Evolutionary conservation across 306 rosid species (phyloP), one percentile per base, ranked within the genome.

Genomic region (Arachis stenosperma): DNA sequence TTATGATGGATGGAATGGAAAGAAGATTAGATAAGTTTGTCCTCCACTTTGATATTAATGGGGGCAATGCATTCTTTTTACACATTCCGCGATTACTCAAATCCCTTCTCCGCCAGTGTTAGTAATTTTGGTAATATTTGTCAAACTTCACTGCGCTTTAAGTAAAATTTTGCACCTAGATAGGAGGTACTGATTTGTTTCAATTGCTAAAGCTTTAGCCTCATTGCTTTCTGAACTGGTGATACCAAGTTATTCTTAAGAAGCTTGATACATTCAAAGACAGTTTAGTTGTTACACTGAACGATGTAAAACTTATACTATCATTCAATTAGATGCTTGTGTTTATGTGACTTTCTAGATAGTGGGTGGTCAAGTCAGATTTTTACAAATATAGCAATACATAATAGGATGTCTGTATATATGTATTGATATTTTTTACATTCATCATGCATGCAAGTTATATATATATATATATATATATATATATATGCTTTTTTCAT

Each of bases 141-240:
- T 6, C 12, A 69, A 69, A 53, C 74, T 54, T 40, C 9, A 2
- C 29, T 29, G 10, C 27, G 17, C 37, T 60, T 11, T 5, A 9
- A 17, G 9, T 69, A 29, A 40, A 13, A 7, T 48, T 50, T 3
- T 56, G 52, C 1, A 69, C 22, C 5, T 39, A 15, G 41, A 40
- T 42, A 42, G 46, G 0, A 42, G 46, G 46, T 42, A 42, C 46
- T 9, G 51, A 11, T 8, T 46, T 43, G 48, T 43, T 43, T 6
- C 9, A 43, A 9, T 46, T 46, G 48, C 37, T 59, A 58, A 11
- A 75, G 55, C 67, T 56, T 54, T 8, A 48, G 27, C 39, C 5
- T 9, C 4, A 58, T 59, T 73, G 33, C n/a, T 11, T 65, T 42
- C 7, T 59, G 57, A 39, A n/a, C 8, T 68, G 58, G 22, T 65